A percentile compares a stretch with the other conserved stretches of the same genome.
Evolutionary conservation across 225 moss, liverwort and hornwort genomes (phyloP).

Genomic region (Pseudoscleropodium purum): DNA sequence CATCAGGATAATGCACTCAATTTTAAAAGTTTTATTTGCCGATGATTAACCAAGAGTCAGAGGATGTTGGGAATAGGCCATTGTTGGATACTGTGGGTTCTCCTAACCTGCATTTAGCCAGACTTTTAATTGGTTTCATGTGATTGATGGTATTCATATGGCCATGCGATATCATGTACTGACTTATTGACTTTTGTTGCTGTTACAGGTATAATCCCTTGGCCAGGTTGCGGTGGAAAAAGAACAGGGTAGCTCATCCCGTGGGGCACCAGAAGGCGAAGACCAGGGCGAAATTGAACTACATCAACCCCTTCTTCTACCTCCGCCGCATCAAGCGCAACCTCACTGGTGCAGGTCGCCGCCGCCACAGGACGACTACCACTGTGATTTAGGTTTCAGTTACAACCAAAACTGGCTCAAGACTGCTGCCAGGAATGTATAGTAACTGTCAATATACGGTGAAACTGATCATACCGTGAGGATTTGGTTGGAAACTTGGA

Average conservation of each 20-base stretch:
- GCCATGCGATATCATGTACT: neutral
- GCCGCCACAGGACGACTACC: neutral
- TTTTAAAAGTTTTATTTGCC: too few species aligned
- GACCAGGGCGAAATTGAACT: constrained; percentile 32
- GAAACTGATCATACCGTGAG: neutral
- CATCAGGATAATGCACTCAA: neutral
- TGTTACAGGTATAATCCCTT: constrained; percentile 28
- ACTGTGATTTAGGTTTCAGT: neutral
- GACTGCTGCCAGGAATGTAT: neutral
- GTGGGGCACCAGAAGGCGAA: constrained; percentile 25
- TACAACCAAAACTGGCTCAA: neutral
- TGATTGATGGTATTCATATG: neutral
- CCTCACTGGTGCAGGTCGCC: constrained; percentile 16
- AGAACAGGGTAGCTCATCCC: constrained; percentile 27
- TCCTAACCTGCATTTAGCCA: neutral
- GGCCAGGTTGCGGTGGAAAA: constrained; percentile 34
- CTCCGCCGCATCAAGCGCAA: constrained; percentile 28
- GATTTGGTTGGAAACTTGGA: neutral
- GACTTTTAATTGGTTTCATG: neutral
- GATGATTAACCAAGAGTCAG: neutral
- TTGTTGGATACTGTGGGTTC: neutral
- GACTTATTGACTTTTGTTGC: neutral
- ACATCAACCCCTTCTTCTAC: constrained; percentile 28
- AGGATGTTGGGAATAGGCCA: neutral
- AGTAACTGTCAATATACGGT: neutral